Evolutionary conservation across 2,329 filamentous ascomycete species (phyloP).

Genomic region (Rhytidhysteron rufulum): DNA sequence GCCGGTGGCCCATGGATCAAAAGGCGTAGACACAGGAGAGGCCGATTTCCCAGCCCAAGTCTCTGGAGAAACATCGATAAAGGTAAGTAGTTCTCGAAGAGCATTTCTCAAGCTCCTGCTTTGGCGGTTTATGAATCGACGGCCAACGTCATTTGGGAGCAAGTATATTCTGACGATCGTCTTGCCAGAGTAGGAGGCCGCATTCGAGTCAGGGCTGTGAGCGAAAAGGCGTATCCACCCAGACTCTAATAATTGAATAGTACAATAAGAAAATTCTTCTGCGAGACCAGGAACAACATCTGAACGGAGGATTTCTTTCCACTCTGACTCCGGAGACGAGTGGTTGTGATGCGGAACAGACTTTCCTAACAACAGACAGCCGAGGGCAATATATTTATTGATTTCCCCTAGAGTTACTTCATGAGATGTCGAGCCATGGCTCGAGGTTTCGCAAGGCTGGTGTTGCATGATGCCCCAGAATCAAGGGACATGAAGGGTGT

Average conservation of each 20-base stretch:
- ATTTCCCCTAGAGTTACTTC: slow-evolving; percentile 13
- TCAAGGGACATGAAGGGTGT: no score
- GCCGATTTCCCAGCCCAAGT: slow-evolving; percentile 53
- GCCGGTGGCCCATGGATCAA: slow-evolving; percentile 39
- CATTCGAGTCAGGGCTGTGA: slow-evolving; percentile 3
- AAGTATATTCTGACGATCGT: slow-evolving; percentile 54
- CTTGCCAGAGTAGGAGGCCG: not conserved
- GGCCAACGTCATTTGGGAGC: slow-evolving; percentile 62
- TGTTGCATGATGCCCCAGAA: no score
- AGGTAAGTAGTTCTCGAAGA: slow-evolving; percentile 48
- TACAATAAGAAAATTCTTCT: slow-evolving; percentile 19
- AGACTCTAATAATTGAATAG: slow-evolving; percentile 26
- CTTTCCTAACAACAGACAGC: slow-evolving; percentile 25
- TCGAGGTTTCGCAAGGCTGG: no score
- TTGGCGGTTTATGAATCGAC: slow-evolving; percentile 50
- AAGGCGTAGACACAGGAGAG: slow-evolving; percentile 16
- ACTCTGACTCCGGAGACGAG: slow-evolving; percentile 7
- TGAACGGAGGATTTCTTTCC: slow-evolving; percentile 21
- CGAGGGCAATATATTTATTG: slow-evolving; percentile 30
- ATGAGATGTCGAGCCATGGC: no score
- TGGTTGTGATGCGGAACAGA: not conserved
- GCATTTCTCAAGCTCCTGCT: slow-evolving; percentile 43
- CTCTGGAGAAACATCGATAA: slow-evolving; percentile 53
- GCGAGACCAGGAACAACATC: slow-evolving; percentile 19
- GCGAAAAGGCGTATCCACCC: slow-evolving; percentile 32